A percentile compares a stretch with the other conserved stretches of the same genome.
These are phyloP conservation scores for Cyclospora cayetanensis DNA, from an alignment of 169 alveolate species.

Conservation along the genomic window DNA sequence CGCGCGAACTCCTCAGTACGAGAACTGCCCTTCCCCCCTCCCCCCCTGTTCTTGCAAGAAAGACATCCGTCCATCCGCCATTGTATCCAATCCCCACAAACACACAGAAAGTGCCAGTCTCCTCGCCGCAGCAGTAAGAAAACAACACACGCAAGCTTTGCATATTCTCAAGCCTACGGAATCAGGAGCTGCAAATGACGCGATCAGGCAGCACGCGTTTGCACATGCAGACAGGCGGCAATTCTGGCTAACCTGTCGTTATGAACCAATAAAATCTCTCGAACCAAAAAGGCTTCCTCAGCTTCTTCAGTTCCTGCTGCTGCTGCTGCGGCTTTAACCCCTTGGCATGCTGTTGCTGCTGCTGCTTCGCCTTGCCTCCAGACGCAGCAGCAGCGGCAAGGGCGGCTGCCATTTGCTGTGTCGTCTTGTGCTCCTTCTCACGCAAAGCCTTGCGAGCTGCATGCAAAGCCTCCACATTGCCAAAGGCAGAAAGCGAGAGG, in stretches of 20 bases:
- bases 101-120: too few relatives aligned
- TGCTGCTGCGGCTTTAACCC: neutral
- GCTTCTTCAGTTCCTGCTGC: conserved; percentile 29
- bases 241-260: conserved; percentile 75
- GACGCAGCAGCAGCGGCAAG: conserved; percentile 73
- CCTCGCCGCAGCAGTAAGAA: neutral
- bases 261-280: conserved; percentile 98
- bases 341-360: conserved; percentile 42
- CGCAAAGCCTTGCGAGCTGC: conserved; percentile 62
- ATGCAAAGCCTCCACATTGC: conserved; percentile 71
- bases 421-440: conserved; percentile 9
- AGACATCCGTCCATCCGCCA: too few relatives aligned
- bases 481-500: conserved; percentile 67
- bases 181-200: too few relatives aligned
- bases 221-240: conserved; percentile 50
- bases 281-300: conserved; percentile 95
- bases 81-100: too few relatives aligned
- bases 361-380: conserved; percentile 54
- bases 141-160: neutral
- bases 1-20: too few relatives aligned
- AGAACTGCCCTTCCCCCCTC: too few relatives aligned
- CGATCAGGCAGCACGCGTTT: too few relatives aligned
- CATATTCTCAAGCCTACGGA: too few relatives aligned
- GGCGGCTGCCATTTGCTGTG: conserved; percentile 50
- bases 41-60: too few relatives aligned